phyloP scores from a whole-genome alignment of 2,329 filamentous ascomycete genomes.

The Trichoderma pleuroti region DNA sequence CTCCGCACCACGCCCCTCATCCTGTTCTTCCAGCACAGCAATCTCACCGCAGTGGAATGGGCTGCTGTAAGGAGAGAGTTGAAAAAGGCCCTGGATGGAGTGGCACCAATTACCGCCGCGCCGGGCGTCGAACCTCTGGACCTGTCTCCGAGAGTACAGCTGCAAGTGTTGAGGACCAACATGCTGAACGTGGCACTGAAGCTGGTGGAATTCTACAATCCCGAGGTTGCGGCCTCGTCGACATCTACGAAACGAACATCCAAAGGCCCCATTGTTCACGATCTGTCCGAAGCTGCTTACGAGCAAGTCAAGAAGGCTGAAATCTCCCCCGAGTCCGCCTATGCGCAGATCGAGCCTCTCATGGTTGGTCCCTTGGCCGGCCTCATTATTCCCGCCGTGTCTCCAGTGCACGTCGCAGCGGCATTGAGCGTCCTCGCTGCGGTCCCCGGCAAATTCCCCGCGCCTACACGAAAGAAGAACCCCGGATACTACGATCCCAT shows the following conservation, averaged over 20 bases:
- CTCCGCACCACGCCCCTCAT: constrained; percentile 81
- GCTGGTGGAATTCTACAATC: constrained; percentile 78
- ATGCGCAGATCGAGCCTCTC: constrained; percentile 65
- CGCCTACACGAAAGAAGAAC: constrained; percentile 70
- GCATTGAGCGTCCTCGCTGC: constrained; percentile 77
- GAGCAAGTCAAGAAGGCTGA: constrained; percentile 41
- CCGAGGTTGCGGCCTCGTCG: constrained; percentile 37
- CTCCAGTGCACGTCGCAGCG: constrained; percentile 77
- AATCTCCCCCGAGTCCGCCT: constrained; percentile 39
- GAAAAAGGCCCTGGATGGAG: constrained; percentile 41
- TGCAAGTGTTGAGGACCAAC: constrained; percentile 83
- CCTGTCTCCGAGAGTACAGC: constrained; percentile 61
- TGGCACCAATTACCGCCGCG: constrained; percentile 33
- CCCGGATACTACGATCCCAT: constrained; percentile 77
- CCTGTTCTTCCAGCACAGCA: constrained; percentile 74
- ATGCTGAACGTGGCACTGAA: constrained; percentile 84
- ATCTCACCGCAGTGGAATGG: constrained; percentile 65
- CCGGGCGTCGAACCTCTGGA: constrained; percentile 36
- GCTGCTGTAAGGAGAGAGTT: constrained; percentile 43
- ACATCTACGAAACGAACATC: constrained; percentile 31
- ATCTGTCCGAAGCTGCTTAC: constrained; percentile 53
- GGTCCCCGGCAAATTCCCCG: constrained; percentile 67
- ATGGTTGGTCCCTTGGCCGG: constrained; percentile 78
- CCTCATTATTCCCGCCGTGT: constrained; percentile 76
- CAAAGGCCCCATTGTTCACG: constrained; percentile 41